Evolutionary conservation across 1,139 yeast genomes (phyloP).

Genomic region (Blastobotrys buckinghamii): DNA sequence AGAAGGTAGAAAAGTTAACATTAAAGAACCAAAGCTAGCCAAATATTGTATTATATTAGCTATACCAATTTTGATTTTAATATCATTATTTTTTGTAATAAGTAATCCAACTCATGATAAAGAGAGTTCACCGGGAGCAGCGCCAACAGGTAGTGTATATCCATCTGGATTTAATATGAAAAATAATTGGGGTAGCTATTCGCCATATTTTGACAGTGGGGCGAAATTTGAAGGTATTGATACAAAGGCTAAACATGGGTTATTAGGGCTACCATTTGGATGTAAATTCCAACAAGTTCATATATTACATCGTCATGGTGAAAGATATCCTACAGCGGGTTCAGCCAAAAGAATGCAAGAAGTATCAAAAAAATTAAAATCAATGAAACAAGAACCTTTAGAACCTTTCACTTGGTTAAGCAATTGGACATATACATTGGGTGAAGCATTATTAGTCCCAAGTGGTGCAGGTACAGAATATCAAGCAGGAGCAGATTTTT

Average conservation of each 20-base stretch:
- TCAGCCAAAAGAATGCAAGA: conserved; percentile 24
- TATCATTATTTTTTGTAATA: conserved; percentile 24
- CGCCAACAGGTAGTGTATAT: conserved; percentile 36
- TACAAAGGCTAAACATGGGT: conserved; percentile 21
- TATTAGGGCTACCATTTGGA: conserved; percentile 27
- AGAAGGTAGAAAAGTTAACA: neutral
- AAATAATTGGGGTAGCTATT: conserved; percentile 39
- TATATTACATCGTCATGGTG: conserved; percentile 39
- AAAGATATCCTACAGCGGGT: conserved; percentile 37
- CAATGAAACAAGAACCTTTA: conserved; percentile 29
- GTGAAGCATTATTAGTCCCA: conserved; percentile 33
- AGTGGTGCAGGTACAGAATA: conserved; percentile 38
- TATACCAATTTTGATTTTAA: conserved; percentile 25
- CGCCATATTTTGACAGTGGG: conserved; percentile 40
- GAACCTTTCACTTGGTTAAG: conserved; percentile 29
- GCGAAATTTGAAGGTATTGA: conserved; percentile 29
- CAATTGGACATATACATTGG: conserved; percentile 34
- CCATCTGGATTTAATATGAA: conserved; percentile 37
- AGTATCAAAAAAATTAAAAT: conserved; percentile 28
- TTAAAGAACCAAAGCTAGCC: conserved; percentile 3
- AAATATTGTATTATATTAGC: conserved; percentile 20
- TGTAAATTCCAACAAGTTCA: conserved; percentile 36
- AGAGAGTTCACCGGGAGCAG: conserved; percentile 33
- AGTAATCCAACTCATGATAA: conserved; percentile 21
- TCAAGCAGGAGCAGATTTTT: conserved; percentile 34